Base-by-base conservation (phyloP, 2,329 filamentous ascomycete genomes). In the Penicillium corylophilum region DNA sequence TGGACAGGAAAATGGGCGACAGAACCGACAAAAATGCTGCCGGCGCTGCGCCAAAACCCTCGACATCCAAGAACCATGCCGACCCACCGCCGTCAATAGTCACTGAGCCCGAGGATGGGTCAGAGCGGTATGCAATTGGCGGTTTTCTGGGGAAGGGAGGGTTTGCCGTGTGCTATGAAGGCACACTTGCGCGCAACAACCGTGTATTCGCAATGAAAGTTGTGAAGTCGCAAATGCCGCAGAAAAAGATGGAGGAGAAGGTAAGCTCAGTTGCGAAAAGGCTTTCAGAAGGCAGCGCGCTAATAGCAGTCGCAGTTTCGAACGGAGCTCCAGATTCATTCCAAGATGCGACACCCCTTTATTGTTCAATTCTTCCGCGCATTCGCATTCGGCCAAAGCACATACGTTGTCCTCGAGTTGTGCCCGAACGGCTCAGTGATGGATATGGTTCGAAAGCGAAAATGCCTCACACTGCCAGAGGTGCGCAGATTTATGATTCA, bases 371-470 rank as follows among this genome's bases (percentile, higher is more conserved):
- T 99, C 71, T 85, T 95, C 65, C 86, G 93, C 62, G 94, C 94
- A 29, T 99, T 99, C 69, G 88, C 92, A 12, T 95, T 92, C 71
- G 82, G 90, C 60, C 86, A 84, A 58, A 92, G 87, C 70, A 97
- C 94, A 51, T 99, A 95, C 65, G 88, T 99, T 44, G 89, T 97
- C 42, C 81, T 99, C 24, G 93, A 99, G 70, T 78, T 99, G 40
- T 99, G 94, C 71, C 87, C 90, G 47, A 97, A 97, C 68, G 94
- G 94, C 41, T 96, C 92, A 18, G 82, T 99, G 16, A 96, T 96
- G 85, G 94, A 97, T 69, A 95, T 96, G 86, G 90, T 97, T 57
- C 95, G 95, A 76, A 89, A 89, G 65, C 83, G 94, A 63, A 94
- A 89, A 69, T 91, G 88, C 48, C 79, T 99, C 51, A 96, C 90